phyloP scores from a whole-genome alignment of 208 protist genomes.

The Wallacemonas sp. region DNA sequence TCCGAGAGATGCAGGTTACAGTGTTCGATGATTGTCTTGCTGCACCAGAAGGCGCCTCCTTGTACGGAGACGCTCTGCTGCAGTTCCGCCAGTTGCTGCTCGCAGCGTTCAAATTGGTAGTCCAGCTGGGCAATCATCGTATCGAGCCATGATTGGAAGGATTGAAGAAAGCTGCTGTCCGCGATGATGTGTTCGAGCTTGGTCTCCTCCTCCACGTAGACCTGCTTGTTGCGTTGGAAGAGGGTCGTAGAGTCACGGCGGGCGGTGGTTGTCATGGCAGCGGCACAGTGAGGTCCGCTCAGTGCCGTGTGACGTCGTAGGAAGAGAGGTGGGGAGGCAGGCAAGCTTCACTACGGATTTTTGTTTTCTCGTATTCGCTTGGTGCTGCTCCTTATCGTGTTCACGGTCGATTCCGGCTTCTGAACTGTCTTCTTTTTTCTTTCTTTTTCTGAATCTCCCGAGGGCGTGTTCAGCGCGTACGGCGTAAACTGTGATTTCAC shows the following conservation, averaged over 20 bases:
- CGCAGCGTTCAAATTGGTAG: slow-evolving; percentile 80
- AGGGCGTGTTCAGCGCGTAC: too few relatives aligned
- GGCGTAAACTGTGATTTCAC: too few relatives aligned
- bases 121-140: slow-evolving; percentile 78
- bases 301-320: too few relatives aligned
- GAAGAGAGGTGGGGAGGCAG: not conserved
- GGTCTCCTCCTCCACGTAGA: slow-evolving; percentile 83
- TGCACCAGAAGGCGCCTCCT: slow-evolving; percentile 76
- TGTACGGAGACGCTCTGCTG: slow-evolving; percentile 72
- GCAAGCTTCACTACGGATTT: not conserved
- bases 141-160: slow-evolving; percentile 80
- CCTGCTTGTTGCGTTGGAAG: slow-evolving; percentile 85
- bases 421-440: too few relatives aligned
- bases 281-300: too few relatives aligned
- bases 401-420: too few relatives aligned
- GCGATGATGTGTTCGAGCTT: slow-evolving; percentile 66
- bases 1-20: slow-evolving; percentile 87
- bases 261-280: slow-evolving; percentile 41
- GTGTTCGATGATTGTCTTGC: slow-evolving; percentile 87
- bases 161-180: slow-evolving; percentile 56
- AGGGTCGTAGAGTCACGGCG: slow-evolving; percentile 22
- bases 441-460: too few relatives aligned
- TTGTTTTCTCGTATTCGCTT: too few relatives aligned
- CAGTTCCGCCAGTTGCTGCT: slow-evolving; percentile 82
- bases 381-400: too few relatives aligned